These are phyloP conservation scores for Bolboschoenoplectus hybrid DNA, from an alignment of 202 grass and related monocot genomes.

Conservation along the genomic window DNA sequence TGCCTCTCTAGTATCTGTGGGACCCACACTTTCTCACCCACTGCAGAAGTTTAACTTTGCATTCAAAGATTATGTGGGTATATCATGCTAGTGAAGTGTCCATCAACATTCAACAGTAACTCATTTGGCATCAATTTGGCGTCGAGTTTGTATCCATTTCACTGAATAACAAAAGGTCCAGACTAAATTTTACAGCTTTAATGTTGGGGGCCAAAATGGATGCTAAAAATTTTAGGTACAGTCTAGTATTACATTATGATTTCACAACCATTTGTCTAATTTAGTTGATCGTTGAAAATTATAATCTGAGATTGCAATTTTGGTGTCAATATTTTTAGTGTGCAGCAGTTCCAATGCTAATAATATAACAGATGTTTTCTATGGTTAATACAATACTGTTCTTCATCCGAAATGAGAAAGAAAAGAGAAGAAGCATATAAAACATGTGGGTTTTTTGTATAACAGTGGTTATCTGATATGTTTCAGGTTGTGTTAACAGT, in stretches of 20 bases:
- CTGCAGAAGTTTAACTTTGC: neutral
- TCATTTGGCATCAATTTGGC: neutral
- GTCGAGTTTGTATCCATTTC: neutral
- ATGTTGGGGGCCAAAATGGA: neutral
- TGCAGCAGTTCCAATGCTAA: neutral
- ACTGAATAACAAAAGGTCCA: neutral
- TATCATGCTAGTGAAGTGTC: neutral
- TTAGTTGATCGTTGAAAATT: constrained; percentile 7
- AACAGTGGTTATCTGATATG: neutral
- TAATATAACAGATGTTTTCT: neutral
- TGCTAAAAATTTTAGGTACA: neutral
- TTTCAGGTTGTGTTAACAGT: constrained; percentile 83
- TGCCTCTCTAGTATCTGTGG: neutral
- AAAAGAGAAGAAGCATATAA: neutral
- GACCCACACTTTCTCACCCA: neutral
- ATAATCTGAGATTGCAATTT: neutral
- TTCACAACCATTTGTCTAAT: neutral
- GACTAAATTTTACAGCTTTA: neutral
- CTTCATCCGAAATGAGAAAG: neutral
- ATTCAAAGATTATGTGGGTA: neutral
- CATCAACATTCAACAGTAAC: neutral
- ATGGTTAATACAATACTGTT: neutral
- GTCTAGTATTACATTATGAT: neutral
- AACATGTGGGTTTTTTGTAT: neutral
- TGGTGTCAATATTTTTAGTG: neutral